Evolutionary conservation across 352 stramenopile genomes (phyloP).

Genomic region (Poterioochromonas sp.): DNA sequence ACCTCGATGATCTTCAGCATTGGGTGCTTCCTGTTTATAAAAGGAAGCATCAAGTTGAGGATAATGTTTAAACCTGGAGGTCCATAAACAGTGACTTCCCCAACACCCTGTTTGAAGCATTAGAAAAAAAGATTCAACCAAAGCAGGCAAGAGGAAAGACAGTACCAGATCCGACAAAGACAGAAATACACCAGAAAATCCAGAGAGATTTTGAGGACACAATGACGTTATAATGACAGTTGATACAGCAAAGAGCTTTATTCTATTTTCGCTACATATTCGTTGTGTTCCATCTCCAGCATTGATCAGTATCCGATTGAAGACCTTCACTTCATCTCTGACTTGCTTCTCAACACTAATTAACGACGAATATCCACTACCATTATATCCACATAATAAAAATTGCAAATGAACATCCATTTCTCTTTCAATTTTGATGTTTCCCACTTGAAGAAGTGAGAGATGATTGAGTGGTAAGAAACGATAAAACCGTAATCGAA

Average conservation of each 20-base stretch:
- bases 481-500: too few species aligned
- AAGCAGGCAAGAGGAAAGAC: too few species aligned
- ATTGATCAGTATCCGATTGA: conserved; percentile 22
- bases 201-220: conserved; percentile 22
- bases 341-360: not conserved
- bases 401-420: not conserved
- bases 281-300: conserved; percentile 7
- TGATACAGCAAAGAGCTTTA: conserved; percentile 7
- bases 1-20: not conserved
- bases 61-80: not conserved
- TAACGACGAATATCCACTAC: not conserved
- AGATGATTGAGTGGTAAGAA: too few species aligned
- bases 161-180: conserved; percentile 21
- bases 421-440: too few species aligned
- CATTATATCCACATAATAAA: not conserved
- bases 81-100: not conserved
- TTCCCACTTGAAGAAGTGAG: too few species aligned
- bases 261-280: conserved; percentile 2
- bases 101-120: not conserved
- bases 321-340: not conserved
- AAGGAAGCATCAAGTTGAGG: conserved; percentile 7
- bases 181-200: conserved; percentile 28
- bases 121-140: not conserved
- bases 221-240: conserved; percentile 23
- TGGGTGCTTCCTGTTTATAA: conserved; percentile 29